Conservation (phyloP, 345 rosid species). For the Anastatica hierochuntica region DNA sequence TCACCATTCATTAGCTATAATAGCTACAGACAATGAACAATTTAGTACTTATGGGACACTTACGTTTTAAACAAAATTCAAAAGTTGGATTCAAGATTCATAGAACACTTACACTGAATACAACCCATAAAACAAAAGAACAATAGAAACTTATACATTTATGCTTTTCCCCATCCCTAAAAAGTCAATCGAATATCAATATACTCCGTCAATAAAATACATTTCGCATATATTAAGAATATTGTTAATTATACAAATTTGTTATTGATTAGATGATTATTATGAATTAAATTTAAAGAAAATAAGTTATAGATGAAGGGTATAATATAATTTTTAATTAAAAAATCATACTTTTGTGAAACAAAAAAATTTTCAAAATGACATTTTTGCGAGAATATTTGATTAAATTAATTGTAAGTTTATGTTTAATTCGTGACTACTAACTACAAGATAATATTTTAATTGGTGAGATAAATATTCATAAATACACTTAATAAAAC, state of each 20-base stretch:
- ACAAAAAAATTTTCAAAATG: no score
- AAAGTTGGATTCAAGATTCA: slow-evolving; percentile 17
- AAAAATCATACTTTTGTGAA: no score
- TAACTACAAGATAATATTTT: no score
- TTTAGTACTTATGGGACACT: not conserved
- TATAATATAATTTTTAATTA: no score
- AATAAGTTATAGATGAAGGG: no score
- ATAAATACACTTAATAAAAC: not conserved
- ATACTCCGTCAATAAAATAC: no score
- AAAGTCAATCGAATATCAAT: no score
- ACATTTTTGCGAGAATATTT: no score
- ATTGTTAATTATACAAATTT: no score
- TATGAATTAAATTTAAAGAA: no score
- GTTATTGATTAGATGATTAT: no score
- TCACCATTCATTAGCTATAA: slow-evolving; percentile 2
- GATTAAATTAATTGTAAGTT: not conserved
- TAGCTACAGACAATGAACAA: slow-evolving; percentile 12
- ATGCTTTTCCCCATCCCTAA: slow-evolving; percentile 8
- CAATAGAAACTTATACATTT: not conserved
- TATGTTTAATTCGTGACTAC: not conserved
- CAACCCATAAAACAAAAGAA: not conserved
- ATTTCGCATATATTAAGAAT: no score
- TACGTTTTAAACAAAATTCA: not conserved
- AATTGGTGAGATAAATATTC: not conserved
- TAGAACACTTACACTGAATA: not conserved